phyloP scores from a whole-genome alignment of 345 rosid genomes.

The Streptanthus diversifolius region DNA sequence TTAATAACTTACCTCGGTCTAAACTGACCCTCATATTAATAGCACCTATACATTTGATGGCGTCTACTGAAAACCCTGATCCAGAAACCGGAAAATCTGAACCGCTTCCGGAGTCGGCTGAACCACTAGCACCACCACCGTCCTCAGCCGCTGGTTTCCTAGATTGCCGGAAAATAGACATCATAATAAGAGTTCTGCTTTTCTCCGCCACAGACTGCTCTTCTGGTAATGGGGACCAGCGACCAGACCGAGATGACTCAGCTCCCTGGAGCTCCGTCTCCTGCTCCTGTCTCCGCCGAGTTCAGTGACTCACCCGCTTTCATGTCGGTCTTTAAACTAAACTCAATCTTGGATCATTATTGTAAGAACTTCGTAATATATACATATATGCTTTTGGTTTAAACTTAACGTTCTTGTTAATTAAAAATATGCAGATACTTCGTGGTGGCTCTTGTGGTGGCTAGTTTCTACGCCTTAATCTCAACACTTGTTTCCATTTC shows the following conservation, averaged over 20 bases:
- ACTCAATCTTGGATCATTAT: not conserved
- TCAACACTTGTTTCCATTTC: constrained; percentile 50
- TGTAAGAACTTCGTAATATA: not conserved
- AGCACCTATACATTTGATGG: constrained; percentile 36
- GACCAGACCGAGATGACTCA: constrained; percentile 45
- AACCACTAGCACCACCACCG: constrained; percentile 3
- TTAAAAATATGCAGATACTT: constrained; percentile 51
- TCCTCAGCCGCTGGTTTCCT: constrained; percentile 5
- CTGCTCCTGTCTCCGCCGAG: constrained; percentile 39
- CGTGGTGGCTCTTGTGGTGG: constrained; percentile 54
- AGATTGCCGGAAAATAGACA: constrained; percentile 35
- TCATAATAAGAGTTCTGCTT: constrained; percentile 48
- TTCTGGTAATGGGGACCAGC: constrained; percentile 58
- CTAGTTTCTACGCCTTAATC: constrained; percentile 56
- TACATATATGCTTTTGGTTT: not conserved
- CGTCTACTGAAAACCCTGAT: constrained; percentile 44
- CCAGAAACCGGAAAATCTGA: constrained; percentile 31
- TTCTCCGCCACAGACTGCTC: constrained; percentile 47
- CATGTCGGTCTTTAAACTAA: constrained; percentile 42
- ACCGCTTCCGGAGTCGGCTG: constrained; percentile 10
- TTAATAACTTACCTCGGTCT: not conserved
- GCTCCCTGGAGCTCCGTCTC: constrained; percentile 16
- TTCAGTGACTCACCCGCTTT: constrained; percentile 71
- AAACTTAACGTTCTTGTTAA: not conserved
- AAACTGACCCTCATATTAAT: not conserved